These are phyloP conservation scores for Cyclanthera cordifolia DNA, from an alignment of 306 rosid species.

Conservation along the genomic window DNA sequence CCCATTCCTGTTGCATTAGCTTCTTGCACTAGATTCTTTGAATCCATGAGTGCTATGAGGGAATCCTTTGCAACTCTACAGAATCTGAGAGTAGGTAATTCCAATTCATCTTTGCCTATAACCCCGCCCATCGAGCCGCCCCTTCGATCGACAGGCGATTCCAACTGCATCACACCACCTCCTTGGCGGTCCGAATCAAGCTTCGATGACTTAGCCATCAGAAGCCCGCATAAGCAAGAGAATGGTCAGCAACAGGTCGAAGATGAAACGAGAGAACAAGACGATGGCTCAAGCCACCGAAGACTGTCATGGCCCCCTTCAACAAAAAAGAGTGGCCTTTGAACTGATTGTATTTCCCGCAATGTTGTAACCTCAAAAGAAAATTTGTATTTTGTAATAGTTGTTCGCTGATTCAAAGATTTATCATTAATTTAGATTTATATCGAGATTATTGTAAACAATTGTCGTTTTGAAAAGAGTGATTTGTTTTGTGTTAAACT, in stretches of 20 bases:
- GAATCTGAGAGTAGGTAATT: slow-evolving; percentile 62
- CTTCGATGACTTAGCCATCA: slow-evolving; percentile 46
- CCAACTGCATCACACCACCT: slow-evolving; percentile 51
- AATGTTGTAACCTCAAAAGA: no score
- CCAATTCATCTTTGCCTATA: slow-evolving; percentile 27
- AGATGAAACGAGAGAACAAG: slow-evolving; percentile 21
- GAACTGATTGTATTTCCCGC: slow-evolving; percentile 14
- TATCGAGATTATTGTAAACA: no score
- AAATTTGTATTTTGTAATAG: neutral
- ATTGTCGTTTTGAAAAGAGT: no score
- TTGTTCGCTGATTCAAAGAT: neutral
- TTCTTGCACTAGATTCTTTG: slow-evolving; percentile 84
- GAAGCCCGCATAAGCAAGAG: slow-evolving; percentile 37
- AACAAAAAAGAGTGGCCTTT: slow-evolving; percentile 32
- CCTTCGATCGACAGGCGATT: slow-evolving; percentile 34
- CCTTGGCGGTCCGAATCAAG: slow-evolving; percentile 59
- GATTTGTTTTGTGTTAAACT: no score
- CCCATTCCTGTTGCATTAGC: slow-evolving; percentile 94
- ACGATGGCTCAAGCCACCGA: slow-evolving; percentile 27
- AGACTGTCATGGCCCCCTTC: slow-evolving; percentile 49
- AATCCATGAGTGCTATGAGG: slow-evolving; percentile 97
- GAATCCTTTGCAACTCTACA: slow-evolving; percentile 88
- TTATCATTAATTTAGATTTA: neutral
- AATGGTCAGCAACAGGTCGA: slow-evolving; percentile 11
- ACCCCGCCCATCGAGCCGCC: slow-evolving; percentile 55